Evolutionary conservation across 2,329 filamentous ascomycete genomes (phyloP), one percentile per base, ranked within the genome.

Genomic region (Exophiala oligosperma): DNA sequence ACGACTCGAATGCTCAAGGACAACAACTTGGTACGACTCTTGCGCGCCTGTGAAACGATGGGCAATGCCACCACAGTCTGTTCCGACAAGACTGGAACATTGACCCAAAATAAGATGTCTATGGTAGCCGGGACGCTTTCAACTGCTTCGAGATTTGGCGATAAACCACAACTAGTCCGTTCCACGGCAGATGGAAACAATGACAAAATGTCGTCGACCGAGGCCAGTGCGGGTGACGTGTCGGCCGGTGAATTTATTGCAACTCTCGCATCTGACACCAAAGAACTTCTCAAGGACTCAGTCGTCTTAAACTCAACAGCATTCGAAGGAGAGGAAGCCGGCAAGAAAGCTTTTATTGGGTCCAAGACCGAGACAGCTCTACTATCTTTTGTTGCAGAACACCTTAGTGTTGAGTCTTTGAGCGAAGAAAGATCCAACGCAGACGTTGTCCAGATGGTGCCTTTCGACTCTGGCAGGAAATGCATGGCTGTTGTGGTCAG

Each of bases 281-380:
- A 84, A 68, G 71, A 75, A 1, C 68, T 88, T 9, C 73, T 89
- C 57, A 78, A 82, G 48, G 81, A 89, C 55, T 88, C 86, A 2
- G 86, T 89, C 60, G 79, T 82, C 9, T 75, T 88, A 64, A 90
- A 89, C 68, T 89, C 87, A 0, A 88, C 86, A 0, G 86, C 87
- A 1, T 90, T 90, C 63, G 85, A 89, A 68, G 81, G 82, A 4
- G 83, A 87, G 44, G 79, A 84, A 44, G 80, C 86, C 43, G 85
- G 85, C 32, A 76, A 79, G 17, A 73, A 71, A 37, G 76, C 81
- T 0, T 92, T 90, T 64, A 81, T 91, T 61, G 89, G 89, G 29
- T 91, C 88, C 4, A 91, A 91, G 73, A 92, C 89, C 0, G 89
- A 92, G 69, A 90, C 87, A 3, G 88, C 89, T 23, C 77, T 92